Conservation (phyloP, 768 basidiomycete species). For the Tulasnella sp. region DNA sequence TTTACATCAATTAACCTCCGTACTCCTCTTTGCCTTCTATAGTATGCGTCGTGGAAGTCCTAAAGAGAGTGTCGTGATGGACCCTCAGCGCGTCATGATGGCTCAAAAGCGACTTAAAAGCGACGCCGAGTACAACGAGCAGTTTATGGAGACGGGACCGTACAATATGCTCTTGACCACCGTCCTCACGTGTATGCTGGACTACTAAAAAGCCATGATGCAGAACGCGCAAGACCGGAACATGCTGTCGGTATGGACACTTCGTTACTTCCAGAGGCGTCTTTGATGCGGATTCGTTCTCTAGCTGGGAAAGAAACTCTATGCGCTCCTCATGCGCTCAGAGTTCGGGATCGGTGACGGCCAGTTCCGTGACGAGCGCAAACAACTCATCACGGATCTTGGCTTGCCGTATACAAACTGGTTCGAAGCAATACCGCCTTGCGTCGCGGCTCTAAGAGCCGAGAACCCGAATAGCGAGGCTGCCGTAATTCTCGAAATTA, state of each 20-base stretch:
- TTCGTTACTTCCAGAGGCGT: neutral
- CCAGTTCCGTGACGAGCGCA: neutral
- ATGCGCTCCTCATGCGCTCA: neutral
- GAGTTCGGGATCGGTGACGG: conserved; percentile 4
- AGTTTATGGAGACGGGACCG: neutral
- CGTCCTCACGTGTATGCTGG: neutral
- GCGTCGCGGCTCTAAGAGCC: neutral
- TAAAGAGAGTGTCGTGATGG: neutral
- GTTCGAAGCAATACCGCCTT: conserved; percentile 2
- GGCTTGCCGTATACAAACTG: neutral
- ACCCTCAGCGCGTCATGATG: neutral
- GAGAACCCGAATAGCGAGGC: conserved; percentile 3
- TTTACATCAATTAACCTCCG: neutral
- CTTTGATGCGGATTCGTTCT: neutral
- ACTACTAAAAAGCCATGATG: neutral
- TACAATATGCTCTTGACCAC: neutral
- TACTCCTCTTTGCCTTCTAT: neutral
- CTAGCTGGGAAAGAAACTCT: conserved; percentile 10
- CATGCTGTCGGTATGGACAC: neutral
- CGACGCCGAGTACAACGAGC: neutral
- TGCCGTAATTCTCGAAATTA: conserved; percentile 1
- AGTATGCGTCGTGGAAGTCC: neutral
- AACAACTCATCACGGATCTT: neutral
- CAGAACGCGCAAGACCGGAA: neutral
- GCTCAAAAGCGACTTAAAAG: neutral